A percentile compares a stretch with the other conserved stretches of the same genome.
Conservation (phyloP, 306 rosid genomes). For the Fragaria ananassa region DNA sequence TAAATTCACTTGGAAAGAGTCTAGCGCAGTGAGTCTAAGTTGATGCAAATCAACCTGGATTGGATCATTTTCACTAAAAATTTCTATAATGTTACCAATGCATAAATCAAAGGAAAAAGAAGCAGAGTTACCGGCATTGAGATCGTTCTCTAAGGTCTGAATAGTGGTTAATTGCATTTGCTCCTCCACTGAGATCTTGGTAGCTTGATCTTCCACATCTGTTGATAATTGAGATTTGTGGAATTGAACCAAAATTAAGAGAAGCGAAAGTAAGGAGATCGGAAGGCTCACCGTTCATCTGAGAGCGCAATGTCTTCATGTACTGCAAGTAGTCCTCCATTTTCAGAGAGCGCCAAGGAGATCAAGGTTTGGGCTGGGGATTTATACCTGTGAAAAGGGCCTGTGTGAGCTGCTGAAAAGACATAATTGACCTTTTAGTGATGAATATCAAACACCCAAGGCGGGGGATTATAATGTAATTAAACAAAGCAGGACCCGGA, state of each 20-base stretch:
- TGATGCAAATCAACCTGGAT: not conserved
- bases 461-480: not conserved
- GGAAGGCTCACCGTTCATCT: conserved; percentile 65
- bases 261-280: not conserved
- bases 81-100: no score
- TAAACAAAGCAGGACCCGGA: not conserved
- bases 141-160: conserved; percentile 60
- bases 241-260: not conserved
- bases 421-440: not conserved
- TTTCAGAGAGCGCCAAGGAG: conserved; percentile 9
- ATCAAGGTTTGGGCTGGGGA: not conserved
- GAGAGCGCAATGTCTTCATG: conserved; percentile 80
- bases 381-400: not conserved
- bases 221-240: not conserved
- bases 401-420: not conserved
- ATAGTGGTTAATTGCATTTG: conserved; percentile 58
- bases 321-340: conserved; percentile 86
- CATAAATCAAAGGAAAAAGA: no score
- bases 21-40: not conserved
- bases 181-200: conserved; percentile 77
- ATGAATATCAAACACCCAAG: not conserved
- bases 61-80: not conserved
- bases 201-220: conserved; percentile 87
- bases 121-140: conserved; percentile 45
- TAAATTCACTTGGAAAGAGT: not conserved